Evolutionary conservation across 768 basidiomycete species (phyloP).

Genomic region (Amanita subjunquillea): DNA sequence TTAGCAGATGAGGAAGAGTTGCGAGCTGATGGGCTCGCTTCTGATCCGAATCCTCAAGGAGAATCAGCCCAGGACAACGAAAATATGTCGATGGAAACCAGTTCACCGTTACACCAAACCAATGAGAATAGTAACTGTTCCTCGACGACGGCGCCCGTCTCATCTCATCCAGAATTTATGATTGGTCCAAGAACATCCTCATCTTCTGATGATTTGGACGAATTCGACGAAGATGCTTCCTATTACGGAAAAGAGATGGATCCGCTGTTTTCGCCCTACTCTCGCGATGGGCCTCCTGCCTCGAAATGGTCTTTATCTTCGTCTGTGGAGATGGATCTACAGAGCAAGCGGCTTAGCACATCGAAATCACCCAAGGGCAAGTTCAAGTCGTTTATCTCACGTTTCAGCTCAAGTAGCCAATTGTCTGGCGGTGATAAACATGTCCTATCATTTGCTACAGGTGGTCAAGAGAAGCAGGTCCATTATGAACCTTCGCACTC

Average conservation of each 20-base stretch:
- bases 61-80: too few relatives aligned
- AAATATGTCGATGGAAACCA: neutral
- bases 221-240: conserved; percentile 6
- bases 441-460: neutral
- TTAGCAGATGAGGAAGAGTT: conserved; percentile 1
- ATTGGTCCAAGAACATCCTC: neutral
- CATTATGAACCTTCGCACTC: neutral
- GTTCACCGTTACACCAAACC: neutral
- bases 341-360: neutral
- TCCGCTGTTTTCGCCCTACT: conserved; percentile 4
- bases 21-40: neutral
- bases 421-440: neutral
- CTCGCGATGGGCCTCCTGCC: neutral
- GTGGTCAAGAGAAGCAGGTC: neutral
- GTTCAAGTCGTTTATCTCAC: conserved; percentile 3
- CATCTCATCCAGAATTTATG: neutral
- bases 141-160: neutral
- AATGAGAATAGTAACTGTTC: neutral
- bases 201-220: conserved; percentile 1
- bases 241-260: conserved; percentile 5
- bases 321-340: conserved; percentile 2
- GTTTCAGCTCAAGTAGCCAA: neutral
- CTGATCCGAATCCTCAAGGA: neutral
- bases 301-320: conserved; percentile 7
- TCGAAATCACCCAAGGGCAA: conserved; percentile 1